Conservation (phyloP, 2,329 filamentous ascomycete genomes). For the Arthrobotrys sinensis region DNA sequence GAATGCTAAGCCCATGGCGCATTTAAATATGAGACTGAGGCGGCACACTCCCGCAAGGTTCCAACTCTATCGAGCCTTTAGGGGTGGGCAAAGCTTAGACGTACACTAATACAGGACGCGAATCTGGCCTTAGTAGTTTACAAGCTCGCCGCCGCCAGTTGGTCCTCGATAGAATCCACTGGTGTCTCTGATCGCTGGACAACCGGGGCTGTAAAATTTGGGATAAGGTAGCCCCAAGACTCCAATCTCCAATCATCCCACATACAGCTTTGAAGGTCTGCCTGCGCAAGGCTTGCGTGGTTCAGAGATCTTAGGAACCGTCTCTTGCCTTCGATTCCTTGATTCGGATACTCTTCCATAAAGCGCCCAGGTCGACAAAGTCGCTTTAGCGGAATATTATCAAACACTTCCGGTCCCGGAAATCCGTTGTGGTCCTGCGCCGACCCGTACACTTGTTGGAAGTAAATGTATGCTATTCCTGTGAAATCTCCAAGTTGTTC, state of each 20-base stretch:
- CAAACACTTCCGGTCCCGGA: conserved; percentile 26
- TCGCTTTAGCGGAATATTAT: conserved; percentile 10
- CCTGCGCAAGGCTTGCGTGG: not conserved
- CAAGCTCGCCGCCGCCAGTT: not conserved
- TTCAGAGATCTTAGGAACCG: conserved; percentile 17
- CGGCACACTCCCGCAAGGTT: no score
- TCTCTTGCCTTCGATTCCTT: conserved; percentile 17
- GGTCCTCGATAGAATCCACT: not conserved
- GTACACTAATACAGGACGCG: no score
- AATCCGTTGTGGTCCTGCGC: not conserved
- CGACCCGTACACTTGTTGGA: not conserved
- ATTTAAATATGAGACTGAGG: no score
- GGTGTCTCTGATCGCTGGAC: not conserved
- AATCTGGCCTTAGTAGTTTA: no score
- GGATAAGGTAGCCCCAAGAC: conserved; percentile 30
- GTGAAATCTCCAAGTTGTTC: conserved; percentile 14
- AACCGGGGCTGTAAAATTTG: not conserved
- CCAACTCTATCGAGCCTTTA: no score
- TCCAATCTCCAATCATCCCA: conserved; percentile 54
- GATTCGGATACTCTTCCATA: not conserved
- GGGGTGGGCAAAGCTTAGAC: no score
- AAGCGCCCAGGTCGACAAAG: conserved; percentile 6
- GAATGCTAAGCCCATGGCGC: no score
- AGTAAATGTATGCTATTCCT: conserved; percentile 36
- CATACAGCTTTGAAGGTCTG: conserved; percentile 32